phyloP scores from a whole-genome alignment of 345 rosid species.

The Hevea brasiliensis region DNA sequence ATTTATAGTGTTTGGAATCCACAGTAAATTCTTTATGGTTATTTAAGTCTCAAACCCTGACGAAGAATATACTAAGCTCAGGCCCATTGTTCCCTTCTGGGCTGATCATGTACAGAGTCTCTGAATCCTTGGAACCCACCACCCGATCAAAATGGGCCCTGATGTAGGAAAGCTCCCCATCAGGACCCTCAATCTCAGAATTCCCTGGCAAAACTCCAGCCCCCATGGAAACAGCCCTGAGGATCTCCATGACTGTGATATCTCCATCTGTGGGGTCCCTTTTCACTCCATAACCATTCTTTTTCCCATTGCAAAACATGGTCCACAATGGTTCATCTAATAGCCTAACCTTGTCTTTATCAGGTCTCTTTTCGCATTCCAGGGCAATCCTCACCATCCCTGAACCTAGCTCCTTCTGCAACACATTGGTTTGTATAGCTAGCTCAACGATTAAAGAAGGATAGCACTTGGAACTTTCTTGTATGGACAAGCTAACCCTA shows the following conservation, averaged over 20 bases:
- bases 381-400: slow-evolving; percentile 82
- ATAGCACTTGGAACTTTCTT: slow-evolving; percentile 62
- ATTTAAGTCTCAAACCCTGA: slow-evolving; percentile 44
- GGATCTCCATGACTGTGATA: slow-evolving; percentile 69
- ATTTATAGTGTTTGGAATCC: too few species aligned
- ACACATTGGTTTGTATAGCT: slow-evolving; percentile 54
- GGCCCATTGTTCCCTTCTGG: slow-evolving; percentile 83
- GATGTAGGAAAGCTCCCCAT: slow-evolving; percentile 72
- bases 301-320: slow-evolving; percentile 81
- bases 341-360: slow-evolving; percentile 48
- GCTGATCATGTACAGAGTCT: slow-evolving; percentile 77
- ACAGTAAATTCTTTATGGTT: too few species aligned
- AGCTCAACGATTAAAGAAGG: slow-evolving; percentile 62
- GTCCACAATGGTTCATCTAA: slow-evolving; percentile 78
- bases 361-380: slow-evolving; percentile 64
- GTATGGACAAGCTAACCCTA: slow-evolving; percentile 65
- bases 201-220: slow-evolving; percentile 78
- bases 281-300: slow-evolving; percentile 63
- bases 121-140: slow-evolving; percentile 82
- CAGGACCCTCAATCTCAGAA: slow-evolving; percentile 62
- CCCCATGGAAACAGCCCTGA: slow-evolving; percentile 81
- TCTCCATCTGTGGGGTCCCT: slow-evolving; percentile 72
- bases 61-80: slow-evolving; percentile 75
- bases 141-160: slow-evolving; percentile 77
- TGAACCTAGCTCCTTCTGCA: slow-evolving; percentile 59